Evolutionary conservation across 139 green algal species (phyloP), one percentile per base, ranked within the genome.

Genomic region (Coccomyxa sp.): DNA sequence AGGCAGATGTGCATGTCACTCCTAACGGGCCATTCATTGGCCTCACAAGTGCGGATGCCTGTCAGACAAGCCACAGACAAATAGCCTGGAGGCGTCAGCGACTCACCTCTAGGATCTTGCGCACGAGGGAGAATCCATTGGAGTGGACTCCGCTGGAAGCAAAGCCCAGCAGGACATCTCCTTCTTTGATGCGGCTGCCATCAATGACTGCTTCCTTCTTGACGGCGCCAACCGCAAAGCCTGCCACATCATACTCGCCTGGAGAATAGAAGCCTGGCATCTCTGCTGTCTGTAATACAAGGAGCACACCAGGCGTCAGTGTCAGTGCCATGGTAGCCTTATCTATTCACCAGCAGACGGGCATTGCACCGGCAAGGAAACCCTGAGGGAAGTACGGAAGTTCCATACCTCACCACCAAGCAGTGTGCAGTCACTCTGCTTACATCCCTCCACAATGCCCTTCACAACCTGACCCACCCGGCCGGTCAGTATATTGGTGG

Each of bases 171-270:
- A 99, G 84, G 13, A 94, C 90, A 86, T 99, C 96, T 16, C 96
- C 96, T 13, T 83, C 88, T 80, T 85, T 84, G 85, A 98, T 95
- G 79, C 51, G 83, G 38, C 88, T 93, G 76, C 96, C 96, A 85
- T 98, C 94, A 80, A 99, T 97, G 16, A 99, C 88, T 32, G 88
- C 88, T 18, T 94, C 91, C 90, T 98, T 94, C 92, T 98, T 97
- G 1, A 99, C 97, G 14, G 92, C 84, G n/a, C 96, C 96, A 67
- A 99, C 97, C 18, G 97, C 97, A 89, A 99, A 99, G 77, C 96
- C 96, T 25, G 95, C 97, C 76, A 99, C 90, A 91, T 99, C 96
- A 87, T 99, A 99, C 87, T 99, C 96, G 58, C 95, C 97, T n/a
- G 90, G 88, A n/a, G 89, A 77, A 89, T 99, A 99, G 82, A 99